Percentiles rank a stretch among this genome's conserved stretches.
phyloP scores from a whole-genome alignment of 2,329 filamentous ascomycete species.

The Aspergillus pseudoviridinutans region DNA sequence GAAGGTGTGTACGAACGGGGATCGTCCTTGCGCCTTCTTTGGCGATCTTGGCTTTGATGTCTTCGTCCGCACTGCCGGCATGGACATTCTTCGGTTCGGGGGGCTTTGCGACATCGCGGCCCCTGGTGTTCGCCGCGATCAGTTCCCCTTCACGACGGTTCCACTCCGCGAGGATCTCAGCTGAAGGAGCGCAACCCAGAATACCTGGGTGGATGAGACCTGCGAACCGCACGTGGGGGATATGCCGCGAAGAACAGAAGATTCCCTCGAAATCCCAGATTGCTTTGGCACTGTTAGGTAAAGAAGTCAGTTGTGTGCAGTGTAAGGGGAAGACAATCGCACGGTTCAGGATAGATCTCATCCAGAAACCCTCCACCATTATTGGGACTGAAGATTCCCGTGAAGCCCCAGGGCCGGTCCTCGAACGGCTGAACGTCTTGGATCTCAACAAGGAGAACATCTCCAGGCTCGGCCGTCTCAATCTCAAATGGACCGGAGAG shows the following conservation, averaged over 20 bases:
- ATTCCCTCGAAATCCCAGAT: conserved; percentile 77
- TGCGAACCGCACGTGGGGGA: conserved; percentile 80
- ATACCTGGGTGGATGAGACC: conserved; percentile 91
- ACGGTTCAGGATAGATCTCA: conserved; percentile 80
- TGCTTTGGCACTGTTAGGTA: conserved; percentile 53
- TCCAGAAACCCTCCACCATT: conserved; percentile 90
- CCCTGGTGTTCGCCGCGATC: conserved; percentile 62
- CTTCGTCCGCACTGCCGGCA: conserved; percentile 60
- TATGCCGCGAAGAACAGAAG: conserved; percentile 79
- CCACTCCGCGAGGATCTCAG: conserved; percentile 74
- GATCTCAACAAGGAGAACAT: conserved; percentile 82
- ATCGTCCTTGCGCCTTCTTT: conserved; percentile 80
- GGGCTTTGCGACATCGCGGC: conserved; percentile 70
- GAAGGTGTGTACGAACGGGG: conserved; percentile 47
- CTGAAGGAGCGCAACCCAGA: conserved; percentile 79
- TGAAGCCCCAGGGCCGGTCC: conserved; percentile 86
- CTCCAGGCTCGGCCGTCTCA: conserved; percentile 77
- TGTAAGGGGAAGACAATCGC: conserved; percentile 25
- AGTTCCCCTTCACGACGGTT: conserved; percentile 78
- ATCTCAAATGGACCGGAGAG: conserved; percentile 86
- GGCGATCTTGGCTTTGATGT: conserved; percentile 63
- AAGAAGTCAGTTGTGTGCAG: neutral
- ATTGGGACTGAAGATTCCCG: conserved; percentile 70
- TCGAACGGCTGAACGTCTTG: conserved; percentile 88
- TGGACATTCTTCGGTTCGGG: conserved; percentile 70